Conservation (phyloP, 2,329 filamentous ascomycete species). For the Fusarium nisikadoi region DNA sequence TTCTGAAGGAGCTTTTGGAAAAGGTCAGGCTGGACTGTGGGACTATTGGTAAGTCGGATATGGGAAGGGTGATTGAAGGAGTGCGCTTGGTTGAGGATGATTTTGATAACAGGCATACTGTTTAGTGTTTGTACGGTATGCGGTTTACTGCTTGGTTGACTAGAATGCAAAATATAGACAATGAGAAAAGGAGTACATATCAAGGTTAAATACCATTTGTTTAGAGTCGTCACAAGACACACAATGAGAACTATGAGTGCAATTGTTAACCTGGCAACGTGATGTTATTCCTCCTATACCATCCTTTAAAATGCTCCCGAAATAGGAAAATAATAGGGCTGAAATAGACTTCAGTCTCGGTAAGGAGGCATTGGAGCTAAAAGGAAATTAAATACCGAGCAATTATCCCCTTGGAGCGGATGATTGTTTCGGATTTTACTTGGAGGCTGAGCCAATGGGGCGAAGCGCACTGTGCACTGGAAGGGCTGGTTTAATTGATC, state of each 20-base stretch:
- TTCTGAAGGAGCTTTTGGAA: conserved; percentile 51
- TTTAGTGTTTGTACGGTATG: accelerated
- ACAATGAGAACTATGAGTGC: accelerated
- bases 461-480: background rate
- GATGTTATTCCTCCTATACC: accelerated
- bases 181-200: background rate
- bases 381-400: background rate
- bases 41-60: conserved; percentile 55
- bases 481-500: background rate
- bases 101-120: conserved; percentile 11
- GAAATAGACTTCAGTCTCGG: accelerated
- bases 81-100: conserved; percentile 36
- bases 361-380: background rate
- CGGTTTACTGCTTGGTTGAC: background rate
- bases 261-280: background rate
- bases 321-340: background rate
- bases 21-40: conserved; percentile 52
- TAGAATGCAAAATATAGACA: background rate
- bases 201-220: accelerated
- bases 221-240: background rate
- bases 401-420: background rate
- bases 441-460: too few relatives aligned
- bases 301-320: background rate
- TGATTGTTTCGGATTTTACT: background rate
- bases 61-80: conserved; percentile 53